Base-by-base conservation (phyloP, 345 rosid species). In the Brassica carinata region DNA sequence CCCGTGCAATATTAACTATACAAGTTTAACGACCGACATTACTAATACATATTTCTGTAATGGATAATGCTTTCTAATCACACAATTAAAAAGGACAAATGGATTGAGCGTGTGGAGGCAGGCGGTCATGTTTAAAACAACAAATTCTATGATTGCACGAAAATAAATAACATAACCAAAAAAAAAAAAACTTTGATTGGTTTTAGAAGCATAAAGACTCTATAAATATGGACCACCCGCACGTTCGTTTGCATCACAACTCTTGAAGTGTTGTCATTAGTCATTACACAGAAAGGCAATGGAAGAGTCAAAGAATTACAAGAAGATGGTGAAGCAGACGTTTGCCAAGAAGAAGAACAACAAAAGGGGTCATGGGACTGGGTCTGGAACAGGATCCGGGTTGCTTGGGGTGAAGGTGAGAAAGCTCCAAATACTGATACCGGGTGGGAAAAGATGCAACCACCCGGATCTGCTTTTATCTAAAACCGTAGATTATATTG, bases 371-470 rank as follows among this genome's bases (percentile, higher is more conserved):
- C 74, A 19, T 77, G 63, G 45, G 75, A 13, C 57, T 48, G 57
- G 23, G 26, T 73, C 43, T 30, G 29, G 64, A 64, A 31, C 48
- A 51, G 4, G 81, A 66, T 73, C 83, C 43, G 30, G 76, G 15
- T 29, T 76, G 10, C 83, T 89, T 6, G 77, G 69, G 55, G 82
- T 69, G 88, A 91, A 86, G 91, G 86, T 93, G 80, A 90, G 72
- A 87, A 90, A 76, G 85, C 84, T 93, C 74, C 93, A 85, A 81
- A 83, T 74, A 80, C 79, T 93, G 67, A 83, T 93, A 38, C 98
- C 97, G 5, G 98, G 92, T 19, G 97, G 95, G 58, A 29, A 69
- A 69, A 88, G 81, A 78, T 77, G 80, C 18, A 65, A 88, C 86
- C 86, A 83, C 31, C 85, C 92, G 81, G 95, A 90, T 82, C 77